Evolutionary conservation across 2,329 filamentous ascomycete species (phyloP).

Genomic region (Clonostachys byssicola): DNA sequence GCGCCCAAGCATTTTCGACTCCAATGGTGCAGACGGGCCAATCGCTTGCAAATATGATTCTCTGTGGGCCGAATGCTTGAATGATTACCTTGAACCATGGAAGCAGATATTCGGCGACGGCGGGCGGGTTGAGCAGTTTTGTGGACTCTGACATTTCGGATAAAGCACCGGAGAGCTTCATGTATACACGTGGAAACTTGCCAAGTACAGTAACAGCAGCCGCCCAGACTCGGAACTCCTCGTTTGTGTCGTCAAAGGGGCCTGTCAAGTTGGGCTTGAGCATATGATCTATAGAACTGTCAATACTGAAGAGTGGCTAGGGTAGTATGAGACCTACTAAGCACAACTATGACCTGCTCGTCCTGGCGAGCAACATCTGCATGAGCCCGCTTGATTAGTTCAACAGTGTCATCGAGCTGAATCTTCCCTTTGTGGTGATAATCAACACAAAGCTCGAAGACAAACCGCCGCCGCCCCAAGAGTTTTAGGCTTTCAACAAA

Average conservation of each 20-base stretch:
- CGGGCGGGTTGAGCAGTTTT: conserved; percentile 31
- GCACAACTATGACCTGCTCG: conserved; percentile 60
- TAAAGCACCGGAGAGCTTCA: conserved; percentile 85
- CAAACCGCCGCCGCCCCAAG: conserved; percentile 57
- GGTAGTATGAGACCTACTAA: conserved; percentile 49
- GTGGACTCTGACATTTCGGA: conserved; percentile 65
- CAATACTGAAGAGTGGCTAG: background rate
- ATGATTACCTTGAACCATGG: conserved; percentile 65
- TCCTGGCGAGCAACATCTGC: conserved; percentile 48
- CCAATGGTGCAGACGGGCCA: conserved; percentile 79
- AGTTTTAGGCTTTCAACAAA: conserved; percentile 66
- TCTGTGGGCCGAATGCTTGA: conserved; percentile 41
- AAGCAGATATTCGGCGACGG: conserved; percentile 50
- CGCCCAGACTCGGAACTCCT: conserved; percentile 65
- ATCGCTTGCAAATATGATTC: conserved; percentile 88
- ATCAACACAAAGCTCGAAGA: conserved; percentile 84
- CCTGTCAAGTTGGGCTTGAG: conserved; percentile 79
- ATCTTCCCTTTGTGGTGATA: conserved; percentile 69
- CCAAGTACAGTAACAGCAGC: conserved; percentile 63
- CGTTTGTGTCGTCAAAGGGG: conserved; percentile 47
- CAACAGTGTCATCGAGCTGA: conserved; percentile 67
- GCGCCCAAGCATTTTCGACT: conserved; percentile 58
- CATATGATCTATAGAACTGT: conserved; percentile 63
- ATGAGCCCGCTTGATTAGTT: conserved; percentile 66
- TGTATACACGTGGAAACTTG: conserved; percentile 63